phyloP scores from a whole-genome alignment of 441 rosid genomes.

The Jatropha podagrica region DNA sequence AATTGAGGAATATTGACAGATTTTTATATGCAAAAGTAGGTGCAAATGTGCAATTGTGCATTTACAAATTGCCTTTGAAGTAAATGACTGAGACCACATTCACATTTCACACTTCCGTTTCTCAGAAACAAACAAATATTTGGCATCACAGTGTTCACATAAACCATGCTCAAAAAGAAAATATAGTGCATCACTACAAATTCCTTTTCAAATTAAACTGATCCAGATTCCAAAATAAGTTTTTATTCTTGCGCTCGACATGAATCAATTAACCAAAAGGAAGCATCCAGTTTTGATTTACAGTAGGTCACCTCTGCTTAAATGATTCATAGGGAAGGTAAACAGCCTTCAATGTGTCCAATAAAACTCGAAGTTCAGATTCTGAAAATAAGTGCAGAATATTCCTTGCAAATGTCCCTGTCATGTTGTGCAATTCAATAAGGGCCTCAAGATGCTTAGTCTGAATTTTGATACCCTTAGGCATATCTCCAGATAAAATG shows the following conservation, averaged over 20 bases:
- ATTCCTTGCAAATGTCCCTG: constrained; percentile 87
- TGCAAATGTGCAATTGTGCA: background rate
- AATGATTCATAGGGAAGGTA: constrained; percentile 87
- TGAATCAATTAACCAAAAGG: background rate
- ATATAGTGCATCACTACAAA: background rate
- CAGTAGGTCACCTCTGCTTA: constrained; percentile 75
- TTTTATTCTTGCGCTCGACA: background rate
- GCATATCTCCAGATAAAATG: constrained; percentile 86
- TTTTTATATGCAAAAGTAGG: background rate
- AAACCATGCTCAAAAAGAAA: background rate
- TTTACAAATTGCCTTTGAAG: background rate
- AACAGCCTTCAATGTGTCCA: constrained; percentile 89
- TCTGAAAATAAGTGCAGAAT: constrained; percentile 92
- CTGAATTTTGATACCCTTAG: constrained; percentile 87
- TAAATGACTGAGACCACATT: background rate
- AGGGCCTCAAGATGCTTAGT: constrained; percentile 90
- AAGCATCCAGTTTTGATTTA: constrained; percentile 4
- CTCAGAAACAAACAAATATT: background rate
- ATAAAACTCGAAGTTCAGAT: constrained; percentile 70
- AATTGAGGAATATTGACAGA: background rate
- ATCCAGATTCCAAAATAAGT: background rate
- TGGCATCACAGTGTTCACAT: background rate
- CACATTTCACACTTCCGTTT: background rate
- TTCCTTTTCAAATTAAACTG: background rate
- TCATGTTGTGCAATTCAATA: constrained; percentile 88